Evolutionary conservation across 495 filamentous ascomycete species (phyloP), one percentile per base, ranked within the genome.

Genomic region (Pyrenopolyporus hunteri): DNA sequence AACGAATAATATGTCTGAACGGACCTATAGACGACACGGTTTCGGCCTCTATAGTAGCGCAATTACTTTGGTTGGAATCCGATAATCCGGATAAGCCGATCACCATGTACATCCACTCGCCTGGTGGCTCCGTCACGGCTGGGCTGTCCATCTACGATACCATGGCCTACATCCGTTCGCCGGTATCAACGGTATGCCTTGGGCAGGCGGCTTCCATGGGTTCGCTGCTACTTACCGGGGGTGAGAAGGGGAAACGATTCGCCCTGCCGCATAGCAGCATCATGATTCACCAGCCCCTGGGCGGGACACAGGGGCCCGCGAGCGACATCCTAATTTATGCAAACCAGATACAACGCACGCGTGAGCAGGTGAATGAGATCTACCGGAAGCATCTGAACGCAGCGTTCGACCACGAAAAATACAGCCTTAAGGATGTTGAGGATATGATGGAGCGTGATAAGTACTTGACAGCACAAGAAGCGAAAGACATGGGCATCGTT

Each of bases 91-190:
- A 92, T 57, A 97, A 96, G 72, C 87, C 92, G 23, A 97, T 98
- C 53, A 92, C 90, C 54, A 89, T 98, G 64, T 98, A 98, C 76
- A 98, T 98, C 75, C 95, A 98, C 75, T 93, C 91, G 0, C 95
- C 95, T 2, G 94, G 94, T 23, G 94, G 94, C 26, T 91, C 88
- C n/a, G 94, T 98, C 32, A 97, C 93, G 48, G 37, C 68, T 76
- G 89, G 94, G 4, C 83, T 98, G 23, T 93, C 94, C 40, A 97
- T 98, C 70, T 98, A 98, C 80, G 94, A 98, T 74, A 98, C 95
- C 44, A 98, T 98, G 93, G 87, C 87, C 57, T 98, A 98, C 77
- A 98, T 98, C 75, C 85, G 85, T 57, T 89, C 89, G 3, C 91
- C 94, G 7, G 91, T 98, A 3, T 89, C 87, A 35, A 98, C 94